Conservation (phyloP, 495 filamentous ascomycete species). For the Cercophora scortea region DNA sequence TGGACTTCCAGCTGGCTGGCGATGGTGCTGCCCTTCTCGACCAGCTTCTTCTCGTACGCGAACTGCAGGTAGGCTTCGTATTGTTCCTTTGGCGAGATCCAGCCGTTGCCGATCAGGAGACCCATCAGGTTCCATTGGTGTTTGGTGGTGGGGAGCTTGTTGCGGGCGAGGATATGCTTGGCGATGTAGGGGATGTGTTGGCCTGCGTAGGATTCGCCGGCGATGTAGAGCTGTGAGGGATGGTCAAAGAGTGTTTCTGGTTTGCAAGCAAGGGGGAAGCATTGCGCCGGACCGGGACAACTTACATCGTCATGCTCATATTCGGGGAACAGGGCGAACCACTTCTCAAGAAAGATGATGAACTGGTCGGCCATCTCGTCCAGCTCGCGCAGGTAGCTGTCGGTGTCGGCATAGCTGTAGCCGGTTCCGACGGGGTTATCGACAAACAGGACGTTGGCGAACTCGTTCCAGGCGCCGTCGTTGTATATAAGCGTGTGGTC, state of each 20-base stretch:
- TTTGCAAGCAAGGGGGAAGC: not conserved
- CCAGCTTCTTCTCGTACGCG: slow-evolving; percentile 63
- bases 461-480: slow-evolving; percentile 92
- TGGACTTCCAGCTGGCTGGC: slow-evolving; percentile 51
- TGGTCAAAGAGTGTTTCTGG: slow-evolving; percentile 1
- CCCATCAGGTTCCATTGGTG: slow-evolving; percentile 74
- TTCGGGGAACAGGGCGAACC: slow-evolving; percentile 82
- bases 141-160: slow-evolving; percentile 40
- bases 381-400: slow-evolving; percentile 78
- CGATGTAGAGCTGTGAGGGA: slow-evolving; percentile 70
- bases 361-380: slow-evolving; percentile 86
- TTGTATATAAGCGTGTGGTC: slow-evolving; percentile 69
- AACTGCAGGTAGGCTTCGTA: slow-evolving; percentile 82
- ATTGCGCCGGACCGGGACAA: slow-evolving; percentile 5
- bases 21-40: slow-evolving; percentile 55
- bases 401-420: slow-evolving; percentile 86
- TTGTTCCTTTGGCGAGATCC: slow-evolving; percentile 85
- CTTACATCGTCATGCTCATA: slow-evolving; percentile 89
- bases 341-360: slow-evolving; percentile 81
- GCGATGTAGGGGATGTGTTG: slow-evolving; percentile 97
- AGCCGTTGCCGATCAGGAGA: slow-evolving; percentile 91
- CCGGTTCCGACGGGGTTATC: slow-evolving; percentile 96
- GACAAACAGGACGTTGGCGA: slow-evolving; percentile 91
- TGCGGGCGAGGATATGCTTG: slow-evolving; percentile 76
- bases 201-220: slow-evolving; percentile 93